Percentiles rank a stretch among this genome's conserved stretches.
Conservation (phyloP, 306 rosid genomes). For the Trifolium dubium region DNA sequence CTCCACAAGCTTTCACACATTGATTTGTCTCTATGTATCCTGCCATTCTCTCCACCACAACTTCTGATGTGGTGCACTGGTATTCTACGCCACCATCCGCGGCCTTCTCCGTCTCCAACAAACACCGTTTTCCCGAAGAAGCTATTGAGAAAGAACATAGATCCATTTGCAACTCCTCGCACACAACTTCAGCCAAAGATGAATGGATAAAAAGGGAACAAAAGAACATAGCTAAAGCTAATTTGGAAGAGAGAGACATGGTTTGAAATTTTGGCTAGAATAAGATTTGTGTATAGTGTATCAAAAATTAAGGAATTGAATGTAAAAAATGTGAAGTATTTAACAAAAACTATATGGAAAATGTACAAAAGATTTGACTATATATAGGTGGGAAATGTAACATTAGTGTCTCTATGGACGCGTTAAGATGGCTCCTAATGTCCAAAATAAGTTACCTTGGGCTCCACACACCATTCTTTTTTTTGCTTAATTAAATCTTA, state of each 20-base stretch:
- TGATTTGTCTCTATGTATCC: constrained; percentile 67
- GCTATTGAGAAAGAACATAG: constrained; percentile 80
- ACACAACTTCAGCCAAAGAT: constrained; percentile 64
- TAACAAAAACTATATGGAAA: constrained; percentile 31
- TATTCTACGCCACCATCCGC: constrained; percentile 55
- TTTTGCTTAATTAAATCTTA: neutral
- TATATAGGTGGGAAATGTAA: constrained; percentile 38
- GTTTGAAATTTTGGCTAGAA: neutral
- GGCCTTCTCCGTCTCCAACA: constrained; percentile 60
- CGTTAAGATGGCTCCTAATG: constrained; percentile 34
- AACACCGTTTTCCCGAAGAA: constrained; percentile 83
- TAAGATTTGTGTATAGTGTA: neutral
- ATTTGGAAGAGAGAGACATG: constrained; percentile 58
- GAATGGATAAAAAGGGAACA: constrained; percentile 59
- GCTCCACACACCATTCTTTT: neutral
- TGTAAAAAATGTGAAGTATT: neutral
- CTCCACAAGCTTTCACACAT: constrained; percentile 77
- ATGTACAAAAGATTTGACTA: constrained; percentile 9
- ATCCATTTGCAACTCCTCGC: constrained; percentile 63
- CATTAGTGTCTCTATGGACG: constrained; percentile 11
- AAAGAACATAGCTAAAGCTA: constrained; percentile 51
- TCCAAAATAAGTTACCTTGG: neutral
- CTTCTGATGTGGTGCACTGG: constrained; percentile 80
- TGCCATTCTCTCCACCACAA: constrained; percentile 69
- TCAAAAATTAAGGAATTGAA: neutral